Percentiles rank a stretch among this genome's conserved stretches.
Evolutionary conservation across 2,329 filamentous ascomycete genomes (phyloP).

Genomic region (Pseudocercospora fuligena): DNA sequence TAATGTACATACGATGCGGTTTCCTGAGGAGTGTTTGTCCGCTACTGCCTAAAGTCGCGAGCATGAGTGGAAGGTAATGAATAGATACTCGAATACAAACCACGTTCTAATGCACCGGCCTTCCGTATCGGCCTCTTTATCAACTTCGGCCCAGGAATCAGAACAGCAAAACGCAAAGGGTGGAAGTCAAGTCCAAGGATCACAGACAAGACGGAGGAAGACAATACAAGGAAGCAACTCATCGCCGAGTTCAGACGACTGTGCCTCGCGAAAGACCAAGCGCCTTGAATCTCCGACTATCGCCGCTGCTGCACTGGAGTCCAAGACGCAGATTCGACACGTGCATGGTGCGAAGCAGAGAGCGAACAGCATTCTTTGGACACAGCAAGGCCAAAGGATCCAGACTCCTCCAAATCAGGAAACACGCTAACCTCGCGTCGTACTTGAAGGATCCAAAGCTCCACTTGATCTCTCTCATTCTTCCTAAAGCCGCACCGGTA

Average conservation of each 20-base stretch:
- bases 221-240: too few relatives aligned
- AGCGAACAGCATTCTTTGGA: background rate
- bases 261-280: too few relatives aligned
- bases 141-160: too few relatives aligned
- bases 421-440: conserved; percentile 15
- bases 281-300: too few relatives aligned
- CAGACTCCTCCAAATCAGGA: background rate
- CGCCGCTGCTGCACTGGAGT: background rate
- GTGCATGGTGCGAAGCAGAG: background rate
- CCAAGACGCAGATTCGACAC: background rate
- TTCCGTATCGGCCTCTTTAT: background rate
- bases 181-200: too few relatives aligned
- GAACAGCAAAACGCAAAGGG: background rate
- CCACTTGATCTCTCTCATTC: background rate
- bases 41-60: background rate
- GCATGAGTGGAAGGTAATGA: background rate
- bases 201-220: too few relatives aligned
- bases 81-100: background rate
- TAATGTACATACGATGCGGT: background rate
- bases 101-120: background rate
- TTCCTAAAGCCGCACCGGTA: background rate
- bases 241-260: too few relatives aligned
- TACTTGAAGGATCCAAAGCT: background rate
- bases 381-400: background rate
- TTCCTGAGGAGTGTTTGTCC: background rate